Evolutionary conservation across 345 rosid species (phyloP), one percentile per base, ranked within the genome.

Genomic region (Lumnitzera littorea): DNA sequence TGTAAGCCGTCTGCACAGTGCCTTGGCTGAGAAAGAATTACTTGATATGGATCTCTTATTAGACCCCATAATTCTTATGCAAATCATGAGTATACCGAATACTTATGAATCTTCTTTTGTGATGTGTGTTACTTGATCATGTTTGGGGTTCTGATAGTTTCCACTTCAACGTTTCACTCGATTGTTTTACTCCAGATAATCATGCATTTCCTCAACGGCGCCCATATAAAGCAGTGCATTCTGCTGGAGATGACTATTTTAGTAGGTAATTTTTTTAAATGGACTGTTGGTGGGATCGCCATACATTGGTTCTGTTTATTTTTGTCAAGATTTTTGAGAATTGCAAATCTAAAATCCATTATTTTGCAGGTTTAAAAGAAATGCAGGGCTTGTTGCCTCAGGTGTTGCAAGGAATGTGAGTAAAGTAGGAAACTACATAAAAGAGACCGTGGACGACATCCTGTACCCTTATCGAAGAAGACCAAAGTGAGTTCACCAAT

Each of bases 361-460:
- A 58, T 61, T 54, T 17, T 66, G 63, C 81, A 86, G 92, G 81
- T 86, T 81, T 57, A 76, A 70, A 41, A 74, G 87, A 70, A 86
- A 73, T 11, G 84, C 89, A 23, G 67, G 71, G 49, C 74, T 86
- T 17, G 92, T 83, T 16, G 89, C 89, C 11, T 63, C 92, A 1
- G 89, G 87, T 15, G 89, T 81, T 12, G 80, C 75, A 0, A 83
- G 70, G 70, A 83, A 83, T 67, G 64, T 72, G 70, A 74, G 72
- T 31, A 79, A 70, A 74, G 73, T 83, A 1, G 85, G 87, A 66
- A 77, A 60, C 67, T 75, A 80, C 58, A 13, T 83, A 24, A 83
- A 83, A 73, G 78, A 81, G 61, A 83, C 76, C 12, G 2, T 86
- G 50, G 85, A 81, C 49, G 85, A 83, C 62, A 65, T 83, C 48